Evolutionary conservation across 768 basidiomycete genomes (phyloP).

Genomic region (Aureoboletus auriporus): DNA sequence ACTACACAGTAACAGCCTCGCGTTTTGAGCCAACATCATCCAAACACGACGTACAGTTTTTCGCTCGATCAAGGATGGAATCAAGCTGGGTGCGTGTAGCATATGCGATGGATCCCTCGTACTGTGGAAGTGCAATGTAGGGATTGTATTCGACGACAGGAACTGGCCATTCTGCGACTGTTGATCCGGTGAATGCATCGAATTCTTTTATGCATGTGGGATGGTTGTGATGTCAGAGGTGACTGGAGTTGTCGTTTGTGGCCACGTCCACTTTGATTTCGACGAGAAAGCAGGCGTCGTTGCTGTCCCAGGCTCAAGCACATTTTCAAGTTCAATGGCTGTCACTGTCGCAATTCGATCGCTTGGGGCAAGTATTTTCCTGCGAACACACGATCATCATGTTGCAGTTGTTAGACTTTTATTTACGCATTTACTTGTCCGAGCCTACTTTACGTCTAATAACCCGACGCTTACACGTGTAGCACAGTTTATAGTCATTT

Average conservation of each 20-base stretch:
- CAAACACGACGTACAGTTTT: too few species aligned
- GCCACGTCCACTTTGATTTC: background rate
- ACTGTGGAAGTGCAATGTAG: background rate
- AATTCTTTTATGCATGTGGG: background rate
- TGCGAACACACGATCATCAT: too few species aligned
- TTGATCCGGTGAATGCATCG: background rate
- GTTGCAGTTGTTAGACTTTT: too few species aligned
- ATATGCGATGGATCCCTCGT: background rate
- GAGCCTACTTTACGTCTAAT: too few species aligned
- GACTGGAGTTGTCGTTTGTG: background rate
- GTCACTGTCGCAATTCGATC: background rate
- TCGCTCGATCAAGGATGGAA: too few species aligned
- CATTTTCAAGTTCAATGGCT: background rate
- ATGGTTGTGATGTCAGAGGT: slow-evolving; percentile 1
- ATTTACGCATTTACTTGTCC: too few species aligned
- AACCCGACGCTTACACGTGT: too few species aligned
- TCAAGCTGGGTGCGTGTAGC: background rate
- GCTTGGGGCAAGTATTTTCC: too few species aligned
- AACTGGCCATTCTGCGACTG: background rate
- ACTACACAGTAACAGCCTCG: too few species aligned
- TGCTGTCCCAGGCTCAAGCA: background rate
- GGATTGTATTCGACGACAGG: background rate
- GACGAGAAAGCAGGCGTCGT: background rate
- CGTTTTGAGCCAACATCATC: too few species aligned
- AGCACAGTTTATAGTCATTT: too few species aligned